These are phyloP conservation scores for Microcera coccophila DNA, from an alignment of 2,329 filamentous ascomycete genomes.

Conservation along the genomic window DNA sequence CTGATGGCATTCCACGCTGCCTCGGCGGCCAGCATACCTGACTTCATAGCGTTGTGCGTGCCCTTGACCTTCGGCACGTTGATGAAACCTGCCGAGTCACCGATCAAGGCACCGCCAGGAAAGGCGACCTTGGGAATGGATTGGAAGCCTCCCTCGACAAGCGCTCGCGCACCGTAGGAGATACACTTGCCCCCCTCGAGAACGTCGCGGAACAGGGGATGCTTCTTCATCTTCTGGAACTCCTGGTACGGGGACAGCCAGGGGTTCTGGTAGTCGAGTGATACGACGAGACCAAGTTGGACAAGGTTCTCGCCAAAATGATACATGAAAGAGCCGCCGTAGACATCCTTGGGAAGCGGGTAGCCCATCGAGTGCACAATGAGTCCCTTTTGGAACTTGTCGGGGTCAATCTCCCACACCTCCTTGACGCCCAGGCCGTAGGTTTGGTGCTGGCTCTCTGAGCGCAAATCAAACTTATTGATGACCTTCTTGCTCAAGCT, in stretches of 20 bases:
- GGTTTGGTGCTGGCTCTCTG: slow-evolving; percentile 88
- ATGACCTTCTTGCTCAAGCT: slow-evolving; percentile 92
- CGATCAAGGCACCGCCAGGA: slow-evolving; percentile 90
- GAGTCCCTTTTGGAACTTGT: slow-evolving; percentile 84
- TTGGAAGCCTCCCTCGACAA: slow-evolving; percentile 95
- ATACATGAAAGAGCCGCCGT: slow-evolving; percentile 99
- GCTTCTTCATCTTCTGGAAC: slow-evolving; percentile 98
- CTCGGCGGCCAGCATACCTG: slow-evolving; percentile 93
- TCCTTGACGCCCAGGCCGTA: slow-evolving; percentile 95
- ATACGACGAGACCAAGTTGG: slow-evolving; percentile 84
- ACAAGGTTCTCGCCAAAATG: slow-evolving; percentile 98
- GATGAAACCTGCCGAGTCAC: slow-evolving; percentile 92
- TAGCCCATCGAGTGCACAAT: slow-evolving; percentile 91
- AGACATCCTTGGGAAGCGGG: slow-evolving; percentile 80
- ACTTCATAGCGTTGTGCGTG: slow-evolving; percentile 96
- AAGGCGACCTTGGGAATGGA: slow-evolving; percentile 97
- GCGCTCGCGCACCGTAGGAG: slow-evolving; percentile 86
- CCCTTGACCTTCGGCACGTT: slow-evolving; percentile 99
- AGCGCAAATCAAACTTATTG: slow-evolving; percentile 86
- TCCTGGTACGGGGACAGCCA: slow-evolving; percentile 94
- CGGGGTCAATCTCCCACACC: slow-evolving; percentile 92
- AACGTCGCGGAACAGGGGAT: slow-evolving; percentile 80
- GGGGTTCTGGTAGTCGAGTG: slow-evolving; percentile 92
- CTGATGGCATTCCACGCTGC: slow-evolving; percentile 75
- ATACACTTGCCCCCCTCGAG: slow-evolving; percentile 98